Conservation (phyloP, 176 grass and related monocot genomes). For the Otatea glauca region DNA sequence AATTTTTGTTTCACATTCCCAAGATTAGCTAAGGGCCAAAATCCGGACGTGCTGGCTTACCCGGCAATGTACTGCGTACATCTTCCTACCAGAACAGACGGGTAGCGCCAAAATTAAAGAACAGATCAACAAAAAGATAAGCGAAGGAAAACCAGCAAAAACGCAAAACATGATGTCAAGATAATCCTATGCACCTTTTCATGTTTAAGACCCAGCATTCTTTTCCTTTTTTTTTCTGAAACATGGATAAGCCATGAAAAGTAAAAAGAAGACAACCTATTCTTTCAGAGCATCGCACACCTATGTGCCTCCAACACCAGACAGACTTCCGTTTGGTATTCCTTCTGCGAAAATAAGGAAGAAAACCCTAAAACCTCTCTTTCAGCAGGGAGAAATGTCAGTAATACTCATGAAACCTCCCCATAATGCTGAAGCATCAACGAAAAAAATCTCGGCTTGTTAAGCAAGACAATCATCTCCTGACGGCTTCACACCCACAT, state of each 20-base stretch:
- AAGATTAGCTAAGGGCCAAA: background rate
- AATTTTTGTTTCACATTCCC: background rate
- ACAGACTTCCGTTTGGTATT: conserved; percentile 48
- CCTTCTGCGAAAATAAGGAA: conserved; percentile 52
- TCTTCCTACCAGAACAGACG: background rate
- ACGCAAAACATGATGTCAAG: conserved; percentile 1
- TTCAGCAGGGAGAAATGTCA: conserved; percentile 40
- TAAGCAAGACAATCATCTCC: conserved; percentile 52
- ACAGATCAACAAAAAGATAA: background rate
- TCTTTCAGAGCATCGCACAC: conserved; percentile 50
- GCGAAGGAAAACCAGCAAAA: background rate
- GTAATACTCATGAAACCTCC: conserved; percentile 48
- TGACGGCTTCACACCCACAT: conserved; percentile 23
- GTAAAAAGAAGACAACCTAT: conserved; percentile 49
- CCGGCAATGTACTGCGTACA: background rate
- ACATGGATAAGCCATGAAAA: conserved; percentile 38
- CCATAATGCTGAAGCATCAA: conserved; percentile 46
- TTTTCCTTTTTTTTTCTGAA: conserved; percentile 25
- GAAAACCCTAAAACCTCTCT: conserved; percentile 56
- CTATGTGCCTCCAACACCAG: conserved; percentile 60
- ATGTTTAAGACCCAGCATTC: conserved; percentile 48
- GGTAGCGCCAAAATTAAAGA: background rate
- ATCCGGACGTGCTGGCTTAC: background rate
- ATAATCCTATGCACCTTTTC: conserved; percentile 49
- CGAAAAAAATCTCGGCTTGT: conserved; percentile 42